These are phyloP conservation scores for Leersia perrieri DNA, from an alignment of 176 grass and related monocot genomes.

Conservation along the genomic window DNA sequence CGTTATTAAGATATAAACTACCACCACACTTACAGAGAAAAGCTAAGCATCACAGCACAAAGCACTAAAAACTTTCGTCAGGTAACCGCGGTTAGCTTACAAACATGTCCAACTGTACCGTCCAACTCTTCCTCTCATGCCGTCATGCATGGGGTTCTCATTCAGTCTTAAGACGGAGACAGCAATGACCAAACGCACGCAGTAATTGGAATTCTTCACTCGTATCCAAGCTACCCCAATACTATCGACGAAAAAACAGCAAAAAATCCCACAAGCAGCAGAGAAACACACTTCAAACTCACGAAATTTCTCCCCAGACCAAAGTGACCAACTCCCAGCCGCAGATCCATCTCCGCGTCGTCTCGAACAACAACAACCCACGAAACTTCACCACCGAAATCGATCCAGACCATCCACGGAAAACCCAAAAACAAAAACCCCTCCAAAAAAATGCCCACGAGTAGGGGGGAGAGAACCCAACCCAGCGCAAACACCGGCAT, in stretches of 20 bases:
- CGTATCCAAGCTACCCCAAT: neutral
- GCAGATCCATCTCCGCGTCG: neutral
- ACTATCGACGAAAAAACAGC: neutral
- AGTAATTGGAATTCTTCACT: constrained; percentile 10
- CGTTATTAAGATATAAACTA: neutral
- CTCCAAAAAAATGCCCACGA: neutral
- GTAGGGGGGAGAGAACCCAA: neutral
- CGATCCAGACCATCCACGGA: neutral
- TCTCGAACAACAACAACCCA: neutral
- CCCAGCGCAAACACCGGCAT: neutral
- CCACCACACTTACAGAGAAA: neutral
- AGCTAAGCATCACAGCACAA: neutral
- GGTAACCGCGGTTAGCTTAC: neutral
- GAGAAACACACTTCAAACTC: neutral
- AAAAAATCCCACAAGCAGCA: neutral
- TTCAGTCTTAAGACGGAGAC: neutral
- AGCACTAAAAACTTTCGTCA: neutral
- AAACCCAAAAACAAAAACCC: neutral
- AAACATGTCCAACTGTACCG: neutral
- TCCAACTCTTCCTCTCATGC: neutral
- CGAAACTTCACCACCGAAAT: neutral
- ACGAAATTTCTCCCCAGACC: neutral
- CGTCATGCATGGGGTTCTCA: neutral
- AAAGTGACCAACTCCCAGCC: too few relatives aligned
- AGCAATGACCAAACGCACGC: neutral